Evolutionary conservation across 164 flowering plant genomes (phyloP).

Genomic region (Echeveria elegans): DNA sequence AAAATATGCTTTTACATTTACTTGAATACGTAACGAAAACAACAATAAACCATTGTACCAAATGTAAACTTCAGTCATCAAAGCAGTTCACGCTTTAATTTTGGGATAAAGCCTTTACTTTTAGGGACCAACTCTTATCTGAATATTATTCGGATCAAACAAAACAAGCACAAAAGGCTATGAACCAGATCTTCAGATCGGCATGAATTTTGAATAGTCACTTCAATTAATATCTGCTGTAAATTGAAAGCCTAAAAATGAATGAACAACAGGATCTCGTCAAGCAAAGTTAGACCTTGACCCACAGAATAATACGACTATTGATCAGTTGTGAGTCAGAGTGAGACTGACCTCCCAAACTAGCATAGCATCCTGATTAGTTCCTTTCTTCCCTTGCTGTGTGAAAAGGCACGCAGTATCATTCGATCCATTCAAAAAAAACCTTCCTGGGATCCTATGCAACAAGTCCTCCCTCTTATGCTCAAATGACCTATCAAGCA

Average conservation of each 20-base stretch:
- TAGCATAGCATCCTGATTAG: slow-evolving; percentile 97
- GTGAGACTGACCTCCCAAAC: slow-evolving; percentile 84
- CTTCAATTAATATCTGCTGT: neutral
- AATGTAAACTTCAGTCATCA: neutral
- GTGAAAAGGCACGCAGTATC: slow-evolving; percentile 68
- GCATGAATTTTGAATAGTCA: neutral
- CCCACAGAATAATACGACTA: neutral
- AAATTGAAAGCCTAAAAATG: neutral
- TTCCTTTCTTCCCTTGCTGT: slow-evolving; percentile 97
- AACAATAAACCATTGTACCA: neutral
- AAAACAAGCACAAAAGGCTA: neutral
- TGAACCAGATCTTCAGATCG: neutral
- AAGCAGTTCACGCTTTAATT: neutral
- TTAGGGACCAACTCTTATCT: neutral
- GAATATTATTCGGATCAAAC: neutral
- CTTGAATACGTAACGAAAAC: neutral
- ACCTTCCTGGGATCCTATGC: slow-evolving; percentile 64
- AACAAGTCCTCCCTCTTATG: slow-evolving; percentile 49
- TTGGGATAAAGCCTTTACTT: neutral
- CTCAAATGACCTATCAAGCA: slow-evolving; percentile 50
- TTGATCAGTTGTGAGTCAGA: neutral
- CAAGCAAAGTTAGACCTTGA: neutral
- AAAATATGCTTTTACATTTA: neutral
- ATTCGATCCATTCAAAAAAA: slow-evolving; percentile 72
- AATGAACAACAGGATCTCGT: neutral